Percentiles rank a stretch among this genome's conserved stretches.
These are phyloP conservation scores for Irpex sp. DNA, from an alignment of 1,284 basidiomycete genomes.

Conservation along the genomic window DNA sequence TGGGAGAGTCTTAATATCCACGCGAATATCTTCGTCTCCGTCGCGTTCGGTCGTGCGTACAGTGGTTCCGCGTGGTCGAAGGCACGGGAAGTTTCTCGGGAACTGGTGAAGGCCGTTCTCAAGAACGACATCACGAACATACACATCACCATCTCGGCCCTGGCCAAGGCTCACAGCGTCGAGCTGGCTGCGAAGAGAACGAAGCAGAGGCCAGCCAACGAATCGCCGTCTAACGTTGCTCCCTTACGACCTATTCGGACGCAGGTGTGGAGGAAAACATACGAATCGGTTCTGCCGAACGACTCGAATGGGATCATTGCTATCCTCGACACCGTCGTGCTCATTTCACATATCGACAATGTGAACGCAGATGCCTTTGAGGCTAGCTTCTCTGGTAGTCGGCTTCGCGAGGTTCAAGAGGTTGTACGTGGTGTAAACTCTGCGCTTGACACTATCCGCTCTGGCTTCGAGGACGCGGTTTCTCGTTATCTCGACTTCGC, in stretches of 20 bases:
- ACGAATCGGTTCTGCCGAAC: constrained; percentile 50
- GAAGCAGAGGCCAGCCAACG: neutral
- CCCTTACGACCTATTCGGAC: constrained; percentile 39
- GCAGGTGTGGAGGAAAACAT: constrained; percentile 68
- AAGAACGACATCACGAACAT: constrained; percentile 35
- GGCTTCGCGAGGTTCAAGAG: constrained; percentile 23
- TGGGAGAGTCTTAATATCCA: constrained; percentile 52
- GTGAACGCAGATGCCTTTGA: constrained; percentile 51
- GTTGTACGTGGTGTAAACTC: constrained; percentile 55
- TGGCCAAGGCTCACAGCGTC: neutral
- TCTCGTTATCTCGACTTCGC: constrained; percentile 61
- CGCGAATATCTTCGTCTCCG: constrained; percentile 49
- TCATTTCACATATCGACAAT: constrained; percentile 63
- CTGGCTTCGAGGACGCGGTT: constrained; percentile 60
- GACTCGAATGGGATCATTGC: constrained; percentile 56
- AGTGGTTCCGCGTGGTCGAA: constrained; percentile 45
- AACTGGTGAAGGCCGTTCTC: constrained; percentile 42
- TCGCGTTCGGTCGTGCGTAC: constrained; percentile 54
- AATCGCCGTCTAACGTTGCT: neutral
- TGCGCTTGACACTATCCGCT: constrained; percentile 51
- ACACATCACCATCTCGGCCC: neutral
- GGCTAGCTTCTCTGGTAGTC: constrained; percentile 28
- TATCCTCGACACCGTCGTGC: constrained; percentile 55
- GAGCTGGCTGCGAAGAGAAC: neutral
- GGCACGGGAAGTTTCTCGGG: constrained; percentile 43